These are phyloP conservation scores for Cronartium ribicola DNA, from an alignment of 1,284 basidiomycete genomes.

Conservation along the genomic window DNA sequence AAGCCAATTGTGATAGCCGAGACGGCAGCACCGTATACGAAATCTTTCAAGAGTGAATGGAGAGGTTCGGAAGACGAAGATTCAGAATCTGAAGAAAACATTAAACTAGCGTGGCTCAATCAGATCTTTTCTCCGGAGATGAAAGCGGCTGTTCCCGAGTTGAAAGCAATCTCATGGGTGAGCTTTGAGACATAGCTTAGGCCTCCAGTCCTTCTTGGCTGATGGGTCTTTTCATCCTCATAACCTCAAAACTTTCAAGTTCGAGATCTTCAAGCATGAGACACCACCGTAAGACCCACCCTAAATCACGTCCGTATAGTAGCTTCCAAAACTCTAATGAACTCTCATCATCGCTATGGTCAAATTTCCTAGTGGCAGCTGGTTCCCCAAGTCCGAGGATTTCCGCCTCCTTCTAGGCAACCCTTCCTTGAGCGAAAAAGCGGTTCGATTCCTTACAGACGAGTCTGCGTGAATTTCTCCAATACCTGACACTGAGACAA, in stretches of 20 bases:
- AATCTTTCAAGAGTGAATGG: conserved; percentile 7
- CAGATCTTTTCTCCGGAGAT: conserved; percentile 28
- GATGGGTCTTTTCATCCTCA: not conserved
- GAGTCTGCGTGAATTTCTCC: not conserved
- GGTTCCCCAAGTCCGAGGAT: conserved; percentile 5
- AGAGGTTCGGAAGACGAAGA: not conserved
- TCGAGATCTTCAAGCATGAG: not conserved
- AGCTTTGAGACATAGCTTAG: not conserved
- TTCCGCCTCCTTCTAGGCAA: not conserved
- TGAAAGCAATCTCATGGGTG: conserved; percentile 38
- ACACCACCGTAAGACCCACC: conserved; percentile 5
- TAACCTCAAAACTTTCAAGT: not conserved
- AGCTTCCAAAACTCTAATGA: not conserved
- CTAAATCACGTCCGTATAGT: not conserved
- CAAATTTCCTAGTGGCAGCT: not conserved
- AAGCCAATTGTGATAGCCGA: conserved; percentile 38
- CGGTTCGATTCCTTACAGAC: not conserved
- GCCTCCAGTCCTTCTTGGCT: not conserved
- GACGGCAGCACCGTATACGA: conserved; percentile 36
- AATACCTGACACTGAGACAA: too few relatives aligned
- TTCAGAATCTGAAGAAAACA: conserved; percentile 26
- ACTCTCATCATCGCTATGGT: not conserved
- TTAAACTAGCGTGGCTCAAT: conserved; percentile 38
- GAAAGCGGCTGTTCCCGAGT: conserved; percentile 24
- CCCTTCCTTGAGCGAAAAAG: conserved; percentile 1